Conservation (phyloP, 225 moss, liverwort and hornwort species). For the Rhytidiadelphus loreus region DNA sequence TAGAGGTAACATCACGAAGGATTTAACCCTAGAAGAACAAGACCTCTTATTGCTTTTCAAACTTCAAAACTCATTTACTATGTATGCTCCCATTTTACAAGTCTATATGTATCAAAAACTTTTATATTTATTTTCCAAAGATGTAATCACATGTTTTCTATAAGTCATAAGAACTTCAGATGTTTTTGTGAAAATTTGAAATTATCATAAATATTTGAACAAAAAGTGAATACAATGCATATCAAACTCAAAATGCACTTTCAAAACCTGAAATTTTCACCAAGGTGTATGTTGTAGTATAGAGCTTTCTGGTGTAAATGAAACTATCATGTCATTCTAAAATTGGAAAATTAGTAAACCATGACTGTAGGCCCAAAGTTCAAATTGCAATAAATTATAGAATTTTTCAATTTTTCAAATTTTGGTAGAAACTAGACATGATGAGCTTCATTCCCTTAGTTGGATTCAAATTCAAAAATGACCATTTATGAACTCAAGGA, state of each 20-base stretch:
- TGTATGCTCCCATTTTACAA: not conserved
- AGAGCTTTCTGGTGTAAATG: not conserved
- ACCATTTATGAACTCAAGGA: not conserved
- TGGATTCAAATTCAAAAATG: not conserved
- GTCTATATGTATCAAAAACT: too few species aligned
- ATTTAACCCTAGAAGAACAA: too few species aligned
- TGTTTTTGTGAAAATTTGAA: not conserved
- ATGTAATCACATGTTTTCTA: not conserved
- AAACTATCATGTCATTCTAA: not conserved
- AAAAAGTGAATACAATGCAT: not conserved
- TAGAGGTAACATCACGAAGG: too few species aligned
- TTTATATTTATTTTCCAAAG: not conserved
- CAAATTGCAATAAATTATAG: not conserved
- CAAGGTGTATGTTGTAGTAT: not conserved
- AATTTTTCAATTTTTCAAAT: not conserved
- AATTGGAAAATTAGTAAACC: not conserved
- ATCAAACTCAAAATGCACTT: not conserved
- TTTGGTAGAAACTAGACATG: not conserved
- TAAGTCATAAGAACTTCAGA: not conserved
- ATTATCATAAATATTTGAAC: not conserved
- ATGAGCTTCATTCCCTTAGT: not conserved
- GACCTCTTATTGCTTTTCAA: not conserved
- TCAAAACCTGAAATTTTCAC: not conserved
- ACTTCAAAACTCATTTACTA: not conserved
- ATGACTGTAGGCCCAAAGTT: not conserved